Percentiles rank a stretch among this genome's conserved stretches.
Evolutionary conservation across 1,139 yeast species (phyloP).

Genomic region (Protomyces lactucae-debilis): DNA sequence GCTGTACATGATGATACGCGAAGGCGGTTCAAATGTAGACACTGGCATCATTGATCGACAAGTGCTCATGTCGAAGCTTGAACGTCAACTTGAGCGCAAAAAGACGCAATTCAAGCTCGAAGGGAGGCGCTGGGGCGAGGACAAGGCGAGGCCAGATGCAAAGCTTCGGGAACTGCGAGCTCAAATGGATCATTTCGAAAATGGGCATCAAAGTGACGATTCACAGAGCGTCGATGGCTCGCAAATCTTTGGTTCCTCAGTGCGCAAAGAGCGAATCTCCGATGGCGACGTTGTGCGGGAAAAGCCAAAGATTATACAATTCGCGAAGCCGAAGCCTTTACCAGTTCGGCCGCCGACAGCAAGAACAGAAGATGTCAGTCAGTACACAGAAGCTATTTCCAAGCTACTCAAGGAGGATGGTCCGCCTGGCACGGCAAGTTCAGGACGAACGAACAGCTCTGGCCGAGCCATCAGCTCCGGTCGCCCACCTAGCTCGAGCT

Average conservation of each 20-base stretch:
- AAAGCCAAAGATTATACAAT: conserved; percentile 24
- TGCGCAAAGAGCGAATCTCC: neutral
- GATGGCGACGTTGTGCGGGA: conserved; percentile 14
- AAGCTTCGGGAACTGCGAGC: conserved; percentile 70
- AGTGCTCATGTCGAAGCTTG: conserved; percentile 41
- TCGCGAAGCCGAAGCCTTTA: conserved; percentile 15
- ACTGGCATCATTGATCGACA: conserved; percentile 39
- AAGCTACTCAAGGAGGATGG: neutral
- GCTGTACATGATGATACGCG: conserved; percentile 61
- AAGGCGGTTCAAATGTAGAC: conserved; percentile 38
- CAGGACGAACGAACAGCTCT: neutral
- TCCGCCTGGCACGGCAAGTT: neutral
- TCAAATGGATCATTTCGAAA: conserved; percentile 38
- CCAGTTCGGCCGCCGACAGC: conserved; percentile 3
- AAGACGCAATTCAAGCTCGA: conserved; percentile 56
- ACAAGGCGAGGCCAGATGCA: conserved; percentile 61
- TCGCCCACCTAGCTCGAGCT: neutral
- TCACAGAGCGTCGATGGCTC: neutral
- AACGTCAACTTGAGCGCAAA: conserved; percentile 53
- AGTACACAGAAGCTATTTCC: neutral
- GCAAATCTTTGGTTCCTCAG: neutral
- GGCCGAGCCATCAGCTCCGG: neutral
- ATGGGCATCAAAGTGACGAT: neutral
- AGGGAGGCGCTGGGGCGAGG: conserved; percentile 48
- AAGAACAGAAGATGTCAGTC: neutral